These are phyloP conservation scores for Eucalyptus pauciflora DNA, from an alignment of 345 rosid species.

Conservation along the genomic window DNA sequence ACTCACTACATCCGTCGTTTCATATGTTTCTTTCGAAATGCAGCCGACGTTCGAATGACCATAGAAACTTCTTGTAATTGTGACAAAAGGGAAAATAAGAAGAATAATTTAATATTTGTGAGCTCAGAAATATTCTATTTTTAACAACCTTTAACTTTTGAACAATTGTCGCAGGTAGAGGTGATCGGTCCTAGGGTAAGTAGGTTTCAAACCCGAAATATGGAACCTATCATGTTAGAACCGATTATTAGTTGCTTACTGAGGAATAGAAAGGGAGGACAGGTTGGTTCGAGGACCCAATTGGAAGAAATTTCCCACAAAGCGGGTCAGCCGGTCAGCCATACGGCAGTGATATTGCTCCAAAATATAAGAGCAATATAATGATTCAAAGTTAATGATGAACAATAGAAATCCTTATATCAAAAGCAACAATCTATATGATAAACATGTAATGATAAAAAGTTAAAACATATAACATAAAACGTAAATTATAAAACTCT, in stretches of 20 bases:
- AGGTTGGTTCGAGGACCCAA: too few relatives aligned
- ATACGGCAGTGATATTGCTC: too few relatives aligned
- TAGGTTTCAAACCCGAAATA: too few relatives aligned
- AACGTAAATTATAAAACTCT: too few relatives aligned
- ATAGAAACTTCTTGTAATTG: neutral
- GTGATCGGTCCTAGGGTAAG: accelerated
- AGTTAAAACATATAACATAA: too few relatives aligned
- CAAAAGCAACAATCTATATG: neutral
- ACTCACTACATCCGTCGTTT: neutral
- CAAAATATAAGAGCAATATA: neutral
- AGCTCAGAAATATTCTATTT: neutral
- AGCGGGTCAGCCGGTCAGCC: too few relatives aligned
- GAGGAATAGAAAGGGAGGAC: too few relatives aligned
- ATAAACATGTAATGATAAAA: too few relatives aligned
- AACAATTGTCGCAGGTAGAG: neutral
- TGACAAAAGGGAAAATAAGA: neutral
- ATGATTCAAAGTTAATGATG: neutral
- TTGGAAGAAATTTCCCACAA: too few relatives aligned
- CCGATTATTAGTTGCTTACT: too few relatives aligned
- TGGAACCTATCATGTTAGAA: too few relatives aligned
- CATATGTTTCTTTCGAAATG: neutral
- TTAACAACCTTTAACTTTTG: neutral
- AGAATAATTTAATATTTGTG: neutral
- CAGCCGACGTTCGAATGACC: neutral
- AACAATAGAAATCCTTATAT: neutral